Evolutionary conservation across 1,284 basidiomycete genomes (phyloP), one percentile per base, ranked within the genome.

Genomic region (Apiotrichum brassicae): DNA sequence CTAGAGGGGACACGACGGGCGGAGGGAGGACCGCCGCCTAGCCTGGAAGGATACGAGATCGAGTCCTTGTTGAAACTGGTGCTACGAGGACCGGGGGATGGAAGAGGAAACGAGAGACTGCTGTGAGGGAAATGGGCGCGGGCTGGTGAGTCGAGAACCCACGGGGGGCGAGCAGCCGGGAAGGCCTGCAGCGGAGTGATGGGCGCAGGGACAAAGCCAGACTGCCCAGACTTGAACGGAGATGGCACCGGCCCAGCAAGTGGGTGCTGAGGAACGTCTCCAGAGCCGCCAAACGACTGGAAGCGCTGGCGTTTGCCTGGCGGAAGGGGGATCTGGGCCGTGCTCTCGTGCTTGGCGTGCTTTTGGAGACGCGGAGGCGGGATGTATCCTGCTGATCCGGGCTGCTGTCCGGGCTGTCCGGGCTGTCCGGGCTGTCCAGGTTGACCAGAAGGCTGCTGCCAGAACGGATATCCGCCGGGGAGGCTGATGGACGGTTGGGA

Each of bases 61-160:
- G 35, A 38, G 11, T 36, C 34, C 18, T 30, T 36, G 35, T 18
- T 38, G 22, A 32, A 28, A 46, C 33, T 40, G 30, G 50, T 11
- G 23, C 24, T 5, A 32, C 42, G 24, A 34, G 40, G 24, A 6
- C 48, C 48, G 16, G 44, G 35, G 6, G 49, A 34, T 4, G 51
- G 46, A 18, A 57, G 46, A 20, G 52, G 54, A 7, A 56, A 34
- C 0, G 43, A 49, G 20, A 54, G 26, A 22, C 48, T 45, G 18
- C 51, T 45, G 28, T 57, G 51, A 4, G 48, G 51, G 18, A 56
- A 53, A 23, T 53, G 54, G 4, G 48, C 46, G 19, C 51, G 52
- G 6, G 57, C 42, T 18, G 43, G 39, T 12, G 48, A 45, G 33
- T 56, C 54, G 12, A 54, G 45, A 23, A 53, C 45, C 50, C 52